Percentiles rank a stretch among this genome's conserved stretches.
Conservation (phyloP, 108 stramenopile genomes). For the Skeletonema menzelii region DNA sequence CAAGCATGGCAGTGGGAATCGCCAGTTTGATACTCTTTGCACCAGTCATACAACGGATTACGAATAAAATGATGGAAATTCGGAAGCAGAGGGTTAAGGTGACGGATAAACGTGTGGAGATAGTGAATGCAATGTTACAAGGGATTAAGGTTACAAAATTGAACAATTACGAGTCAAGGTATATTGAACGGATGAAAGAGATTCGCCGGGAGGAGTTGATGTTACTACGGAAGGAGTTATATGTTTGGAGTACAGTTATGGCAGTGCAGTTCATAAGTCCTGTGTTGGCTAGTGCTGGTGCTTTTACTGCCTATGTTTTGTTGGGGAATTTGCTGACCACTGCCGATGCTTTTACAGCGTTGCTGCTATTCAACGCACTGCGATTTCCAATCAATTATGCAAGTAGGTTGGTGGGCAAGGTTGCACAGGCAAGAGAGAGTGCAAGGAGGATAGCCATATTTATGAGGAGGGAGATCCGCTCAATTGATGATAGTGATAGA, state of each 20-base stretch:
- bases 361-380: slow-evolving; percentile 72
- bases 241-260: slow-evolving; percentile 70
- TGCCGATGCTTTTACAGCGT: slow-evolving; percentile 71
- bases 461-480: slow-evolving; percentile 48
- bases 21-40: slow-evolving; percentile 61
- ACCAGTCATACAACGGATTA: slow-evolving; percentile 65
- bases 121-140: slow-evolving; percentile 70
- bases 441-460: slow-evolving; percentile 55
- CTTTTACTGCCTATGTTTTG: slow-evolving; percentile 71
- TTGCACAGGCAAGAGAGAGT: slow-evolving; percentile 68
- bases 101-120: slow-evolving; percentile 77
- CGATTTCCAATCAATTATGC: slow-evolving; percentile 90
- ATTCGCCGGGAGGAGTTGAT: slow-evolving; percentile 56
- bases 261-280: slow-evolving; percentile 73
- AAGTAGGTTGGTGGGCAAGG: slow-evolving; percentile 68
- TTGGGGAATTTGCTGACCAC: slow-evolving; percentile 63
- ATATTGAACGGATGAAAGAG: slow-evolving; percentile 46
- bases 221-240: slow-evolving; percentile 61
- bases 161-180: slow-evolving; percentile 76
- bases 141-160: slow-evolving; percentile 76
- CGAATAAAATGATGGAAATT: slow-evolving; percentile 60
- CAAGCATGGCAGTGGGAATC: slow-evolving; percentile 75
- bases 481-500: not conserved
- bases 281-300: slow-evolving; percentile 67
- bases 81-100: slow-evolving; percentile 60